These are phyloP conservation scores for Chalciporus pseudorubinellus DNA, from an alignment of 768 basidiomycete species.

Conservation along the genomic window DNA sequence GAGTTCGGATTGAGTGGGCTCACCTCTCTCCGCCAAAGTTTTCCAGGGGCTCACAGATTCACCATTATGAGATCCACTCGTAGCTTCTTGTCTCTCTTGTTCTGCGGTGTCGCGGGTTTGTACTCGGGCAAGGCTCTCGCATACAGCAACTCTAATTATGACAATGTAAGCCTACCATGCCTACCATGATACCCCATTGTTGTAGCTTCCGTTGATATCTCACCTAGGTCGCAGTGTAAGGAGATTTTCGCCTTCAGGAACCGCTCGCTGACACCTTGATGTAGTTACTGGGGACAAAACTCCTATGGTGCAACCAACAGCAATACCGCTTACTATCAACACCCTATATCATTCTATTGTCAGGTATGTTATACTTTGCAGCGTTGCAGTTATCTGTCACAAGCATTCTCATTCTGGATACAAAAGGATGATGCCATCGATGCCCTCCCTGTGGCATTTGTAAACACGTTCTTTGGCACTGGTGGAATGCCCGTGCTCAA, in stretches of 20 bases:
- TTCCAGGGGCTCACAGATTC: neutral
- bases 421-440: constrained; percentile 63
- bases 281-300: constrained; percentile 74
- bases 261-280: neutral
- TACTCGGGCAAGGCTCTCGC: constrained; percentile 30
- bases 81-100: neutral
- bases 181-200: neutral
- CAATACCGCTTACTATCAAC: constrained; percentile 56
- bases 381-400: too few relatives aligned
- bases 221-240: constrained; percentile 55
- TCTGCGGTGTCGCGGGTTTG: constrained; percentile 3
- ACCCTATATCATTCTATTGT: constrained; percentile 63
- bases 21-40: neutral
- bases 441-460: constrained; percentile 67
- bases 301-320: constrained; percentile 61
- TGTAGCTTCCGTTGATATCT: constrained; percentile 3
- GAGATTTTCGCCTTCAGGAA: neutral
- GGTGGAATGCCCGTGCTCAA: constrained; percentile 64
- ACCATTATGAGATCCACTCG: constrained; percentile 11
- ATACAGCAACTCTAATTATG: constrained; percentile 57
- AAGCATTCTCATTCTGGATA: constrained; percentile 1
- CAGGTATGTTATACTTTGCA: constrained; percentile 36
- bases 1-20: neutral
- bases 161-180: constrained; percentile 58
- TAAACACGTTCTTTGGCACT: constrained; percentile 62